Evolutionary conservation across 225 moss, liverwort and hornwort genomes (phyloP), one percentile per base, ranked within the genome.

Genomic region (Asterella californica): DNA sequence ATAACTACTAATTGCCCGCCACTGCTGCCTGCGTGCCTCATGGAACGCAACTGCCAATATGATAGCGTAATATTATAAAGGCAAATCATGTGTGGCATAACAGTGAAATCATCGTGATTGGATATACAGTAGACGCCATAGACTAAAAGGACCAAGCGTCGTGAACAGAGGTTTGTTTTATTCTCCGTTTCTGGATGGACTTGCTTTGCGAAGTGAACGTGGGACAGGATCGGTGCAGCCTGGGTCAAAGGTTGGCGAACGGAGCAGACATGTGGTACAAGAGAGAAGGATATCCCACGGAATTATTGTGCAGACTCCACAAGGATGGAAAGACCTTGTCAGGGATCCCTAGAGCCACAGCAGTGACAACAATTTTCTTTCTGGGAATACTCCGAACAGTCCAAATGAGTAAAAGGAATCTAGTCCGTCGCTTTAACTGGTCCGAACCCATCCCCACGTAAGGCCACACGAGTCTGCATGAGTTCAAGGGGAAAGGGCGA

Each of bases 1-100:
- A 36, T 36, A 67, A 67, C 67, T 70, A 69, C 68, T 69, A 34
- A 69, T 69, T 34, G 37, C 70, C 42, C 45, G 42, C 70, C 70
- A 22, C 5, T 45, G 70, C 22, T 11, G 70, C 42, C 70, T 70
- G 70, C 45, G 45, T 46, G 45, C 70, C 45, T 45, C 70, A 70
- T 0, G 45, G 70, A 70, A 42, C 70, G 25, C 70, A 70, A 70
- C 70, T 70, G 22, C 22, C 45, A 42, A 42, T 70, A 45, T 70
- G 45, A 46, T 45, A 70, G 70, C 45, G 42, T 45, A 70, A 4
- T 67, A 37, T 11, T 6, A 9, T 61, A 61, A 25, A 25, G 19
- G 17, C 17, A 24, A 29, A 11, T 6, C 4, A 30, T 0, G 25
- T 36, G 45, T 46, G 36, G 70, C 38, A 34, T 70, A 34, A 42